A percentile compares a stretch with the other conserved stretches of the same genome.
phyloP scores from a whole-genome alignment of 176 grass and related monocot species.

The Pharus latifolius region DNA sequence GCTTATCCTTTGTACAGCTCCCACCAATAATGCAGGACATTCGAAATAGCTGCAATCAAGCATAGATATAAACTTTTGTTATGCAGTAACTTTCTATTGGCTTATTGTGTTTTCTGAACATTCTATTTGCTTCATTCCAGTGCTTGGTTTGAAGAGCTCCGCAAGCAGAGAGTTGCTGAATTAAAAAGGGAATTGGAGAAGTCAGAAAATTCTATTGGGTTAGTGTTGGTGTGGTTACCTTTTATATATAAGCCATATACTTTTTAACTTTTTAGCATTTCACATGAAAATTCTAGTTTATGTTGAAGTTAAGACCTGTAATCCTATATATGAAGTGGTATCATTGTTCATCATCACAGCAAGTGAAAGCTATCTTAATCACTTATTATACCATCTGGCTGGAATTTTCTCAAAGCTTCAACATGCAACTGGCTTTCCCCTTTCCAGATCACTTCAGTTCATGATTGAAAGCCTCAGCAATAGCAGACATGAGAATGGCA shows the following conservation, averaged over 20 bases:
- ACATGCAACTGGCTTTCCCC: not conserved
- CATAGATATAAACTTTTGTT: not conserved
- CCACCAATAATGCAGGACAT: not conserved
- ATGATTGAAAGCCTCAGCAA: constrained; percentile 58
- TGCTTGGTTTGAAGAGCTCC: constrained; percentile 83
- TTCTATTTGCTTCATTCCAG: constrained; percentile 38
- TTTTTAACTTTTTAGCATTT: not conserved
- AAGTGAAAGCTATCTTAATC: constrained; percentile 4
- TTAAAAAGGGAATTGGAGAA: constrained; percentile 68
- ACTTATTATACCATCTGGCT: not conserved
- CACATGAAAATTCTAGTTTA: not conserved
- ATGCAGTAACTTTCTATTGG: not conserved
- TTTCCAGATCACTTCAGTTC: constrained; percentile 69
- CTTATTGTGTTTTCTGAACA: not conserved
- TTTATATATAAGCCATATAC: not conserved
- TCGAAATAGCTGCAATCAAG: not conserved
- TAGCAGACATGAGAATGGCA: constrained; percentile 24
- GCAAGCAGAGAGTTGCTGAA: constrained; percentile 74
- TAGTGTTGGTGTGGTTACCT: constrained; percentile 14
- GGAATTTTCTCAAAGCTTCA: not conserved
- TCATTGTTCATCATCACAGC: not conserved
- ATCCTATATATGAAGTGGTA: not conserved
- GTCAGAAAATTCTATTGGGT: constrained; percentile 78
- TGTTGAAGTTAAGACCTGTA: not conserved
- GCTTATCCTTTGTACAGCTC: not conserved